Percentiles rank a stretch among this genome's conserved stretches.
Conservation (phyloP, 148 eudicot genomes). For the Rhododendron henanense region DNA sequence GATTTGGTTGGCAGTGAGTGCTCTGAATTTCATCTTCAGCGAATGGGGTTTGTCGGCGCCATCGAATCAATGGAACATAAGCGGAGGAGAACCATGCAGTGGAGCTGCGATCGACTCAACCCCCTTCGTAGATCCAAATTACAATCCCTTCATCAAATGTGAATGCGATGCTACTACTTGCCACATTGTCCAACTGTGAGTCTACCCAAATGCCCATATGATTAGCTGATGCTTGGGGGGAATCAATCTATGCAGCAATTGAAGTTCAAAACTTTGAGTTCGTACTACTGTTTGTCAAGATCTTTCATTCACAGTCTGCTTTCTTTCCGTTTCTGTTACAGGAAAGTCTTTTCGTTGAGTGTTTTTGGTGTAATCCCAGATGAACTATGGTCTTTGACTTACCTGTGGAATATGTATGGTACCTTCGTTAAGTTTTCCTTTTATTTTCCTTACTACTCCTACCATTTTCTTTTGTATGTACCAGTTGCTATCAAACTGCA, state of each 20-base stretch:
- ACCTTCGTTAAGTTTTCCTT: not conserved
- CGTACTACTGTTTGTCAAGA: too few relatives aligned
- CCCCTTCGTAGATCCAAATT: not conserved
- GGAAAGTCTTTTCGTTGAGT: constrained; percentile 57
- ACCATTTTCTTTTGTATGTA: not conserved
- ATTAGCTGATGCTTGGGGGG: too few relatives aligned
- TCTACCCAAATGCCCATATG: not conserved
- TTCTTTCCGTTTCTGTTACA: constrained; percentile 22
- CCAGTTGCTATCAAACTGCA: not conserved
- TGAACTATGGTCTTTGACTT: constrained; percentile 70
- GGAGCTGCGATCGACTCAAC: constrained; percentile 48
- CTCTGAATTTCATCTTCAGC: constrained; percentile 39
- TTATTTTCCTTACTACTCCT: too few relatives aligned
- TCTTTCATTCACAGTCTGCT: not conserved
- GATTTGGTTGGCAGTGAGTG: constrained; percentile 39
- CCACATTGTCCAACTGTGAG: constrained; percentile 61
- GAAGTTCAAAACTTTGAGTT: not conserved
- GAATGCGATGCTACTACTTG: constrained; percentile 53
- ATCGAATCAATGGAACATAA: constrained; percentile 52
- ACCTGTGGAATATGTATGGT: constrained; percentile 53
- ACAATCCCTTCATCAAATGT: constrained; percentile 68
- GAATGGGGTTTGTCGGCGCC: constrained; percentile 39
- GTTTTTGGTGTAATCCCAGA: constrained; percentile 60
- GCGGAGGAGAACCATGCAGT: constrained; percentile 72
- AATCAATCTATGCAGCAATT: not conserved